These are phyloP conservation scores for Earliella scabrosa DNA, from an alignment of 1,284 basidiomycete species.

Conservation along the genomic window DNA sequence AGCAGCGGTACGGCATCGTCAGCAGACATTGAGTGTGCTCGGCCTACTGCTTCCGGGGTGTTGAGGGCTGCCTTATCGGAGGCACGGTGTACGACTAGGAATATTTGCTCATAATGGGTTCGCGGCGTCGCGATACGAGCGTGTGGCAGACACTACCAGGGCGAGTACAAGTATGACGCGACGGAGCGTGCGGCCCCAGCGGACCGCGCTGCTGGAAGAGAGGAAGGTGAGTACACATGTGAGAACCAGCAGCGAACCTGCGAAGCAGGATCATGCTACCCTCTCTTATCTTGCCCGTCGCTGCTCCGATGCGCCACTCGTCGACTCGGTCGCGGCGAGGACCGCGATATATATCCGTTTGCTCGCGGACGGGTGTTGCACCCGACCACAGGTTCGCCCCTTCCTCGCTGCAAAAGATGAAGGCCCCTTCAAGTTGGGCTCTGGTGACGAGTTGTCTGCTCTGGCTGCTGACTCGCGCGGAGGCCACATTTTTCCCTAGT, in stretches of 20 bases:
- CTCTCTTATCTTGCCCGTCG: constrained; percentile 13
- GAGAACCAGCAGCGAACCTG: constrained; percentile 9
- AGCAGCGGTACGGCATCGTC: constrained; percentile 3
- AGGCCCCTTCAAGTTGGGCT: no score
- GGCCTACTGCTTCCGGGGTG: not conserved
- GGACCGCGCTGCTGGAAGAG: not conserved
- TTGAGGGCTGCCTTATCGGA: not conserved
- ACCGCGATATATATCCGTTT: not conserved
- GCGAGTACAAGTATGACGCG: no score
- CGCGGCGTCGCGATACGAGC: no score
- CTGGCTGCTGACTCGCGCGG: not conserved
- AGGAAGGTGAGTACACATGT: not conserved
- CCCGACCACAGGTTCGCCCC: no score
- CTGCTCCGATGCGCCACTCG: constrained; percentile 1
- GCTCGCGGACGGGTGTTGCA: not conserved
- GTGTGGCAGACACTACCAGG: no score
- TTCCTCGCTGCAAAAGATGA: no score
- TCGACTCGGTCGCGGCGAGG: not conserved
- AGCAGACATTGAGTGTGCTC: not conserved
- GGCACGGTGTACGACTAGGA: not conserved
- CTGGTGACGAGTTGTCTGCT: no score
- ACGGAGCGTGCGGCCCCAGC: not conserved
- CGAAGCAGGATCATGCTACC: constrained; percentile 19
- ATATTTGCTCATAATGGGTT: not conserved
- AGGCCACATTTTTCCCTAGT: not conserved